Conservation (phyloP, 164 flowering plant genomes). For the Kingdonia uniflora region DNA sequence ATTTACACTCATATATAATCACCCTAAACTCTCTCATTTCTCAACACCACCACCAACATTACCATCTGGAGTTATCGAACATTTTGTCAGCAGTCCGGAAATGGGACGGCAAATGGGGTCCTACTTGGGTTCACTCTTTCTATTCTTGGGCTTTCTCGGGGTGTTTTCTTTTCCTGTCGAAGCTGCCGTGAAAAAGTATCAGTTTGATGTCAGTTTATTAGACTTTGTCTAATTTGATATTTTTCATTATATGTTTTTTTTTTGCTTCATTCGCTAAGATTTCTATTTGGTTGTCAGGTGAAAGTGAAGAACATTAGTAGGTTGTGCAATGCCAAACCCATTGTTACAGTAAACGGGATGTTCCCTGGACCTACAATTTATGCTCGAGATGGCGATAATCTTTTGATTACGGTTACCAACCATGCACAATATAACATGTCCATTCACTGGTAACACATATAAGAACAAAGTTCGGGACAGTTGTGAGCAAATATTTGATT, state of each 20-base stretch:
- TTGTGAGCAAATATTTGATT: no score
- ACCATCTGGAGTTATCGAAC: neutral
- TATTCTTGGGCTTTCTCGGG: slow-evolving; percentile 15
- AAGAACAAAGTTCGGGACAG: neutral
- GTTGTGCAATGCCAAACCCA: slow-evolving; percentile 47
- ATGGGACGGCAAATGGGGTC: slow-evolving; percentile 7
- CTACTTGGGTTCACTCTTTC: slow-evolving; percentile 8
- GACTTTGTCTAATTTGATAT: neutral
- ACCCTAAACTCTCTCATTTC: neutral
- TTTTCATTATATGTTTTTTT: neutral
- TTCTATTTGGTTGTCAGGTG: slow-evolving; percentile 22
- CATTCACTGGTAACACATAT: slow-evolving; percentile 38
- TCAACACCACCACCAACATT: neutral
- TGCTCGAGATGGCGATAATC: slow-evolving; percentile 44
- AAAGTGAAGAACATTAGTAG: slow-evolving; percentile 47
- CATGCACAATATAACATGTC: slow-evolving; percentile 50
- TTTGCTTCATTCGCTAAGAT: neutral
- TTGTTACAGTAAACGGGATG: slow-evolving; percentile 56
- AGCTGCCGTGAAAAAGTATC: slow-evolving; percentile 37
- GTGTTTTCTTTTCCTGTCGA: slow-evolving; percentile 12
- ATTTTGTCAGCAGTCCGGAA: neutral
- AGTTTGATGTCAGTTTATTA: slow-evolving; percentile 28
- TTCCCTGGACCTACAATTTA: slow-evolving; percentile 60
- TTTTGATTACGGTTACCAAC: slow-evolving; percentile 41
- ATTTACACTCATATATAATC: slow-evolving; percentile 7